A percentile compares a stretch with the other conserved stretches of the same genome.
phyloP scores from a whole-genome alignment of 176 grass and related monocot genomes.

The Zoysia pacifica region DNA sequence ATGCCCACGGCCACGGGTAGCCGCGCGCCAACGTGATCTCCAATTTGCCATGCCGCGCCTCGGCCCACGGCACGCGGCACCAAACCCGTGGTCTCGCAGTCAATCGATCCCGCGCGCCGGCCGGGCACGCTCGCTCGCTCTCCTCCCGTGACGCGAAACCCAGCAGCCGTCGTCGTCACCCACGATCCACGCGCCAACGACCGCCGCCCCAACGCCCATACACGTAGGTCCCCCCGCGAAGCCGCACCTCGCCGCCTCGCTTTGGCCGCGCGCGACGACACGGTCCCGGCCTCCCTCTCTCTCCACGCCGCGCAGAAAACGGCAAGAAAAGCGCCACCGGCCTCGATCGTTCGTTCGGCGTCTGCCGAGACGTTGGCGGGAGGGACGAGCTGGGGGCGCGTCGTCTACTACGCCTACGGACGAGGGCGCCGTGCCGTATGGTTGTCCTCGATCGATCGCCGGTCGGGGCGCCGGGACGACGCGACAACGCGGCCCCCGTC shows the following conservation, averaged over 20 bases:
- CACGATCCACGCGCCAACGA: slow-evolving; percentile 16
- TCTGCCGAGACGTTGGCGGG: neutral
- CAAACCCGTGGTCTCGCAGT: no score
- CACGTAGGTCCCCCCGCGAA: neutral
- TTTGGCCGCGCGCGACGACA: slow-evolving; percentile 46
- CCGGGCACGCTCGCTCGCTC: no score
- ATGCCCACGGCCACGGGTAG: no score
- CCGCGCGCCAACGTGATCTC: no score
- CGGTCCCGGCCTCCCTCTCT: neutral
- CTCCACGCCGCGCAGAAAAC: neutral
- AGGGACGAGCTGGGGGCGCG: no score
- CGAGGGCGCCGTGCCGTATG: neutral
- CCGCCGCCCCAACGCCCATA: slow-evolving; percentile 34
- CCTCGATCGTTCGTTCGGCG: neutral
- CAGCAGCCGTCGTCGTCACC: neutral
- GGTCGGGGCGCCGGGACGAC: slow-evolving; percentile 31
- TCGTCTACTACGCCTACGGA: neutral
- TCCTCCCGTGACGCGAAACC: no score
- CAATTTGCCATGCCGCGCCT: no score
- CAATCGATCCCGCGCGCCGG: no score
- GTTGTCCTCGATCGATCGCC: neutral
- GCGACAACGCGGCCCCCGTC: slow-evolving; percentile 40
- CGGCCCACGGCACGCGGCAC: no score
- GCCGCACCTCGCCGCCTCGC: neutral
- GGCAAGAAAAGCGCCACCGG: neutral